Base-by-base conservation (phyloP, 306 rosid species). In the Dryas alaskensis region DNA sequence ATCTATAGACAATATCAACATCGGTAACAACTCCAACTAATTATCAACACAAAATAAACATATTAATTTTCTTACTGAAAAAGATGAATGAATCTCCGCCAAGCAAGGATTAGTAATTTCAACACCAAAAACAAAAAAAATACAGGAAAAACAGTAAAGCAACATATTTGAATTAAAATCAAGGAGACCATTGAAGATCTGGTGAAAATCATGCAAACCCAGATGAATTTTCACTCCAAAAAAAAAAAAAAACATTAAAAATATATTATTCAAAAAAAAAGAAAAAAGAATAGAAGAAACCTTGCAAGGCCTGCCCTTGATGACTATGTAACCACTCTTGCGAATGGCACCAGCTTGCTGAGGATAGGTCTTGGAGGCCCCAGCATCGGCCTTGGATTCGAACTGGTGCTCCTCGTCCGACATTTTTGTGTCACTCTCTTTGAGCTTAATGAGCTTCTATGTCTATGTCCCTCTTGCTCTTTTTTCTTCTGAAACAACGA, bases 351-450 rank as follows among this genome's bases (percentile, higher is more conserved):
- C 89, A 65, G 90, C 92, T 52, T 87, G 90, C 70, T 85, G 87
- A 72, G 90, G 95, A 10, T 73, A 89, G 9, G 96, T 89, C 79
- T 89, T 85, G 50, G 95, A 89, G 0, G 95, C 92, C 10, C 95
- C 95, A 4, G 92, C 89, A 58, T 87, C 92, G 10, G 88, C 95
- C 17, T 81, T 82, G 14, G 92, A 80, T 55, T 89, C 92, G 67
- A 89, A 89, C 61, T 89, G 92, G 78, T 89, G 90, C 71, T 89
- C 96, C 66, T 89, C 87, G 77, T 87, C 96, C 10, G 90, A 89
- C 96, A 87, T 87, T 49, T 66, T 52, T 50, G 59, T 60, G 25
- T 67, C 70, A 17, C 22, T 66, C 69, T 60, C 47, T 54, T 37
- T 5, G 37, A 43, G 7, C 2, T 5, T 9, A 27, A 19, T 7